Base-by-base conservation (phyloP, 2,329 filamentous ascomycete species). In the Zymoseptoria passerinii region DNA sequence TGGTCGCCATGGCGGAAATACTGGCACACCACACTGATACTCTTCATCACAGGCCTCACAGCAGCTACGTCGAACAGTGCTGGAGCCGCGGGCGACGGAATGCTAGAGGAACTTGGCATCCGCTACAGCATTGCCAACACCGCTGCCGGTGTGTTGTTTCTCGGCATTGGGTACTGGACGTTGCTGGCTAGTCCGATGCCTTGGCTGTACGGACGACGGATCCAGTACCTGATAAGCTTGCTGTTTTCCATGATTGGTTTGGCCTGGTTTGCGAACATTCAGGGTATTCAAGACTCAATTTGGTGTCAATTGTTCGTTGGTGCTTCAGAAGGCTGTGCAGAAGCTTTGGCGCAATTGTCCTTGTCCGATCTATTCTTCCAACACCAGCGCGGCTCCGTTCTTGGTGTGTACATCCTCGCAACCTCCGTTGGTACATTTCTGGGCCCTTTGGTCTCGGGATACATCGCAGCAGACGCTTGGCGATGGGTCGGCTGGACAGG, bases 301-400 rank as follows among this genome's bases (percentile, higher is more conserved):
- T 81, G 78, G 75, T 79, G 79, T 52, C 81, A 83, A 66, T 73
- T 83, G 2, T 83, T 83, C 56, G 79, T 83, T 2, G 81, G 81
- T 16, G 80, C 80, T 2, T 82, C 81, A 4, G 80, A 83, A 68
- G 76, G 79, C 8, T 80, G 80, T 49, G 80, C 79, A 1, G 81
- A 83, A 67, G 81, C 81, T 0, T 76, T 80, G 28, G 81, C 80
- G 6, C 81, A 83, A 65, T 69, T 82, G n/a, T 82, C 80, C 1
- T 71, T 83, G 28, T 78, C 81, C 7, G 81, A 83, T 63, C 74
- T 83, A 28, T 83, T 81, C 72, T 83, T 80, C 61, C 78, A 82
- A 69, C 81, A 83, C 63, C 80, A 81, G 59, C 76, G 80, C 50
- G 81, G 81, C 48, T 75, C 76, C 0, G 78, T 80, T 0, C 72